Evolutionary conservation across 129 eudicot species (phyloP).

Genomic region (Gnaphalium uliginosum): DNA sequence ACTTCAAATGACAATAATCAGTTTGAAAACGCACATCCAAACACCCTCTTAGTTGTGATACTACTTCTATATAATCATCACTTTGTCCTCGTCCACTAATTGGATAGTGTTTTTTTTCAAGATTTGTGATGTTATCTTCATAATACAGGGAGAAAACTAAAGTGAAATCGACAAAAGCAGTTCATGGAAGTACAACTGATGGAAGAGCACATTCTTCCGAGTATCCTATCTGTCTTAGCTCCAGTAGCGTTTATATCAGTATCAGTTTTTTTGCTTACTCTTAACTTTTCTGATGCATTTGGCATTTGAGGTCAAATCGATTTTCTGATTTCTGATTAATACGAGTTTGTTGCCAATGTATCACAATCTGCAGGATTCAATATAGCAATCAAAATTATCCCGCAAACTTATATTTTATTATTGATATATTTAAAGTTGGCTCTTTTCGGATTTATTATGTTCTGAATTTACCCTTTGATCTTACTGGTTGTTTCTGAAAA

Average conservation of each 20-base stretch:
- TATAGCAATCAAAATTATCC: neutral
- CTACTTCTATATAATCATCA: neutral
- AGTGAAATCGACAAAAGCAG: conserved; percentile 43
- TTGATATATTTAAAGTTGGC: neutral
- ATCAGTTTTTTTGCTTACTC: neutral
- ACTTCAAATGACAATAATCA: too few species aligned
- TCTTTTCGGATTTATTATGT: neutral
- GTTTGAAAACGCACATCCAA: neutral
- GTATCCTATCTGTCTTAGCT: conserved; percentile 46
- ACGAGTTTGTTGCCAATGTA: neutral
- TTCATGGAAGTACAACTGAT: conserved; percentile 48
- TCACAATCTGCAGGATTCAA: neutral
- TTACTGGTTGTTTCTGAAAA: neutral
- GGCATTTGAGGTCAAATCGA: conserved; percentile 21
- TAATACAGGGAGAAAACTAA: conserved; percentile 63
- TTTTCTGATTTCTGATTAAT: neutral
- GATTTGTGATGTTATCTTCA: conserved; percentile 14
- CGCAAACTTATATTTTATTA: neutral
- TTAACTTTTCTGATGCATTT: neutral
- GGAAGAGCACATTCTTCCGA: conserved; percentile 49
- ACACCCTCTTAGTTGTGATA: neutral
- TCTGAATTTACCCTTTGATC: neutral
- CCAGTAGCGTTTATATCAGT: neutral
- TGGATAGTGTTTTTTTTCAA: neutral
- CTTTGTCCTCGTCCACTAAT: neutral